Evolutionary conservation across 441 rosid species (phyloP), one percentile per base, ranked within the genome.

Genomic region (Pelargonium australe): DNA sequence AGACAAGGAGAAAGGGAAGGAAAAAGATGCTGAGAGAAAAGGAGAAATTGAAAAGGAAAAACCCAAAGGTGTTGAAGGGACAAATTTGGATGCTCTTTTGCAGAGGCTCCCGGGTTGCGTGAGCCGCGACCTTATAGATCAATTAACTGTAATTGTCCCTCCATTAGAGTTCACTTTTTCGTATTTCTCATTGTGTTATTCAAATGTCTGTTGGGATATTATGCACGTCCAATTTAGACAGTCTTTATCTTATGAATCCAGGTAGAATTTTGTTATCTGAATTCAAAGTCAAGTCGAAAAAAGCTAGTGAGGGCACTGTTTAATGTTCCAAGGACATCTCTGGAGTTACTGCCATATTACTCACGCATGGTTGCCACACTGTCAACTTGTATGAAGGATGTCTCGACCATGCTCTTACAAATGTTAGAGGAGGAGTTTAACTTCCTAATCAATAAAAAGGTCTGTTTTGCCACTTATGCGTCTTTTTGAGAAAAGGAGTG

Each of bases 401-500:
- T 92, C 70, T 85, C 98, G 57, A 75, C 90, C 67, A 88, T 89
- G 85, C 91, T 96, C 70, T 78, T 93, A 72, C 99, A 91, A 82
- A 82, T 89, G 96, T 75, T 96, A 84, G 99, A 96, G 85, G 99
- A 96, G 76, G 98, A 96, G 81, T 96, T 96, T 82, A 93, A 93
- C 79, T 89, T 85, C 83, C 84, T 96, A 72, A 89, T 93, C 64
- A 92, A 89, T 80, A 96, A 93, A 83, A 96, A 96, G 97, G 99
- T 89, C 19, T 66, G 81, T 37, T 65, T 72, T 66, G 70, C 74
- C 20, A 31, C 63, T 45, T 44, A 12, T 63, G n/a, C 28, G 43
- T 66, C 49, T 64, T 41, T 8, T 69, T 63, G 58, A 34, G 37
- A 76, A 51, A 44, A 37, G 68, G 53, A 74, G 67, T 76, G 14